Conservation (phyloP, 768 basidiomycete genomes). For the Lactarius sanguifluus region DNA sequence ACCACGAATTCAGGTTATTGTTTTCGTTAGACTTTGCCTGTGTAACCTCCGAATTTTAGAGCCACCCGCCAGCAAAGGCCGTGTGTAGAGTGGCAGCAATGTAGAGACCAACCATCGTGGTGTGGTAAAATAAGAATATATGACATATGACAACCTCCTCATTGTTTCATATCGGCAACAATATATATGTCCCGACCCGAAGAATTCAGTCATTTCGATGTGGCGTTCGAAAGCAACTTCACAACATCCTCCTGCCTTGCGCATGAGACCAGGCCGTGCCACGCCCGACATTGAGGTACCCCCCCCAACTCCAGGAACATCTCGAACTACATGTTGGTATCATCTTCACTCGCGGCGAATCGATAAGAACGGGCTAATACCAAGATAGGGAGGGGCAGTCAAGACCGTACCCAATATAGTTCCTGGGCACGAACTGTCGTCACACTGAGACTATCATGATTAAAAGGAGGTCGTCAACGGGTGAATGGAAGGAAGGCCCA, state of each 20-base stretch:
- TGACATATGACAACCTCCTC: conserved; percentile 7
- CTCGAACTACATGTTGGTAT: conserved; percentile 70
- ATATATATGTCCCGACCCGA: not conserved
- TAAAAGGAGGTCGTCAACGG: conserved; percentile 2
- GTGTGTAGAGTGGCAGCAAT: not conserved
- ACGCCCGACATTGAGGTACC: conserved; percentile 10
- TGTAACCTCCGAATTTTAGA: not conserved
- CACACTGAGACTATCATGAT: conserved; percentile 65
- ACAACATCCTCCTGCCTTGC: conserved; percentile 17
- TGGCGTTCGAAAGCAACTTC: not conserved
- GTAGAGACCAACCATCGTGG: not conserved
- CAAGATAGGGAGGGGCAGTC: conserved; percentile 1
- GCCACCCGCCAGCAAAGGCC: not conserved
- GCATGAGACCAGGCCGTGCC: conserved; percentile 13
- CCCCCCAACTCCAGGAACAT: conserved; percentile 44
- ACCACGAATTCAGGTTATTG: not conserved
- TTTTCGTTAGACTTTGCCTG: not conserved
- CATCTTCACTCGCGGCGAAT: conserved; percentile 38
- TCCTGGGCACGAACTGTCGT: conserved; percentile 70
- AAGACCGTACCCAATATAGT: conserved; percentile 55
- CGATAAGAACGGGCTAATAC: conserved; percentile 9
- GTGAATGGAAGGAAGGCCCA: not conserved
- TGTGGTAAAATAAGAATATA: not conserved
- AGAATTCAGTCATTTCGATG: not conserved
- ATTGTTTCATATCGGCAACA: conserved; percentile 20